Evolutionary conservation across 495 filamentous ascomycete species (phyloP).

Genomic region (Neurospora tetraspora): DNA sequence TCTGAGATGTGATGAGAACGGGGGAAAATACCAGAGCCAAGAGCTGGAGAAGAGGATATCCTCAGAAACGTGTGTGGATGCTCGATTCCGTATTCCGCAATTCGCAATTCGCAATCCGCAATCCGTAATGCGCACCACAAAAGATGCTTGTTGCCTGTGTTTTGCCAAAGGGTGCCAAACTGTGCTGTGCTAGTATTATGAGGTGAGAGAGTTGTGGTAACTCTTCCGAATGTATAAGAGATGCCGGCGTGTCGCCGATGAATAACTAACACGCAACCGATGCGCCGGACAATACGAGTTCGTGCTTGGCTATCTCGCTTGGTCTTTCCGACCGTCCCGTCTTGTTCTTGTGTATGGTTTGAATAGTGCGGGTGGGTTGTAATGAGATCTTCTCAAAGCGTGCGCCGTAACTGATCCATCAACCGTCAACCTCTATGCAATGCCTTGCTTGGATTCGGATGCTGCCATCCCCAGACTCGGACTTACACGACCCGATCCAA

Average conservation of each 20-base stretch:
- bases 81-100: not conserved
- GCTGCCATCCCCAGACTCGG: not conserved
- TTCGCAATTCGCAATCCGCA: not conserved
- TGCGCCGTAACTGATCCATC: not conserved
- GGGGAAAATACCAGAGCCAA: not conserved
- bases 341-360: not conserved
- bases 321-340: not conserved
- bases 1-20: not conserved
- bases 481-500: not conserved
- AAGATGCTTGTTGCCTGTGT: not conserved
- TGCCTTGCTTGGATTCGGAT: not conserved
- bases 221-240: not conserved
- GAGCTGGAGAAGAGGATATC: not conserved
- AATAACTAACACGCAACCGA: not conserved
- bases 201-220: not conserved
- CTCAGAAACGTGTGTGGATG: not conserved
- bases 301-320: not conserved
- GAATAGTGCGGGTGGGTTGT: not conserved
- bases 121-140: no score
- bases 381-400: not conserved
- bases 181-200: not conserved
- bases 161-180: no score
- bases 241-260: not conserved
- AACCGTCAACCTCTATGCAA: not conserved
- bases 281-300: not conserved